phyloP scores from a whole-genome alignment of 768 basidiomycete genomes.

The Coprinellus aureogranulatus region DNA sequence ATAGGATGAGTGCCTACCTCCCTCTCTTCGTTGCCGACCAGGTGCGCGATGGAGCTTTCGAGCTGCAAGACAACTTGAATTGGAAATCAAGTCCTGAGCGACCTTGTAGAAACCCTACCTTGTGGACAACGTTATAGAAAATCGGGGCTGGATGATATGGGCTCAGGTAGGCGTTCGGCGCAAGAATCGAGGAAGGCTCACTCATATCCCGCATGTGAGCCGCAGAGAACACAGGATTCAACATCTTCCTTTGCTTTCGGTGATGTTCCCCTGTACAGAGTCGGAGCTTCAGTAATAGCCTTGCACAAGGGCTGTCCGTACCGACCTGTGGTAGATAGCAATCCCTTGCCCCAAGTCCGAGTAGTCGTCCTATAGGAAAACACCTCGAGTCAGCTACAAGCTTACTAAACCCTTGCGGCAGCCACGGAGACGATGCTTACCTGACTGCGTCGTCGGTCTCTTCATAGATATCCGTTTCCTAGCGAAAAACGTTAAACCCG shows the following conservation, averaged over 20 bases:
- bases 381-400: neutral
- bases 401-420: neutral
- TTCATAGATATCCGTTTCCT: slow-evolving; percentile 31
- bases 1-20: neutral
- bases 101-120: too few species aligned
- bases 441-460: neutral
- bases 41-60: slow-evolving; percentile 21
- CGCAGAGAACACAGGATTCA: slow-evolving; percentile 40
- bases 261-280: slow-evolving; percentile 37
- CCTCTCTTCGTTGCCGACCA: neutral
- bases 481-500: neutral
- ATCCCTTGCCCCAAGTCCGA: neutral
- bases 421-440: neutral
- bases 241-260: slow-evolving; percentile 35
- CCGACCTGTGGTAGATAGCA: slow-evolving; percentile 7
- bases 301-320: slow-evolving; percentile 16
- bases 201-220: slow-evolving; percentile 37
- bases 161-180: neutral
- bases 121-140: slow-evolving; percentile 23
- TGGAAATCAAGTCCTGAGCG: neutral
- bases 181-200: slow-evolving; percentile 9
- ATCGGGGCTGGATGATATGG: slow-evolving; percentile 22
- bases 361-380: neutral
- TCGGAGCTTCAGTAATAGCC: neutral
- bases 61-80: slow-evolving; percentile 20